Percentiles rank a stretch among this genome's conserved stretches.
phyloP scores from a whole-genome alignment of 768 basidiomycete species.

The Boletus sp. region DNA sequence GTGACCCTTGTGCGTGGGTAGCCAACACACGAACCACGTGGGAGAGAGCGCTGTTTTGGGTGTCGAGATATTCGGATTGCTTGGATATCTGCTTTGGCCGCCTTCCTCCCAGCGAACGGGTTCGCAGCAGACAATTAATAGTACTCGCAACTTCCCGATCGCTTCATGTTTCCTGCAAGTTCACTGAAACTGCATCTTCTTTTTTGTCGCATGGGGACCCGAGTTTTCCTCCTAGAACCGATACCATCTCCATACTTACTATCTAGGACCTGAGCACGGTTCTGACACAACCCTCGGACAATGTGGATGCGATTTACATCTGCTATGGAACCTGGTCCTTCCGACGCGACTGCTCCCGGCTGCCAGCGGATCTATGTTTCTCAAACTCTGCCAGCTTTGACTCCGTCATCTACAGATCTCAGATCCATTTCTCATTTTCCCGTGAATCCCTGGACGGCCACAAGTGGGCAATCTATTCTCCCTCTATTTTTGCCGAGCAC shows the following conservation, averaged over 20 bases:
- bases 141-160: slow-evolving; percentile 22
- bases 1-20: slow-evolving; percentile 16
- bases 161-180: slow-evolving; percentile 9
- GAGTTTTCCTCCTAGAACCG: slow-evolving; percentile 1
- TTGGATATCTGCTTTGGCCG: slow-evolving; percentile 5
- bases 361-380: slow-evolving; percentile 31
- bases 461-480: slow-evolving; percentile 31
- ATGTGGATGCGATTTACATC: slow-evolving; percentile 11
- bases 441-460: slow-evolving; percentile 33
- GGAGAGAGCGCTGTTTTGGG: slow-evolving; percentile 13
- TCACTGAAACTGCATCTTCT: slow-evolving; percentile 7
- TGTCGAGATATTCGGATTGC: slow-evolving; percentile 19
- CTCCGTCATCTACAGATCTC: slow-evolving; percentile 31
- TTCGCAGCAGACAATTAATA: slow-evolving; percentile 14
- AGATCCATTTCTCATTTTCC: slow-evolving; percentile 30
- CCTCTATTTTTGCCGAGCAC: slow-evolving; percentile 32
- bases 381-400: slow-evolving; percentile 25
- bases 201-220: slow-evolving; percentile 15
- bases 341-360: slow-evolving; percentile 20
- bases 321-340: slow-evolving; percentile 19
- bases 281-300: slow-evolving; percentile 11
- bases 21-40: slow-evolving; percentile 22
- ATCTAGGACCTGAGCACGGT: not conserved
- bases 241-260: not conserved
- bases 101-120: slow-evolving; percentile 12